Evolutionary conservation across 164 flowering plant genomes (phyloP).

Genomic region (Umbellularia californica): DNA sequence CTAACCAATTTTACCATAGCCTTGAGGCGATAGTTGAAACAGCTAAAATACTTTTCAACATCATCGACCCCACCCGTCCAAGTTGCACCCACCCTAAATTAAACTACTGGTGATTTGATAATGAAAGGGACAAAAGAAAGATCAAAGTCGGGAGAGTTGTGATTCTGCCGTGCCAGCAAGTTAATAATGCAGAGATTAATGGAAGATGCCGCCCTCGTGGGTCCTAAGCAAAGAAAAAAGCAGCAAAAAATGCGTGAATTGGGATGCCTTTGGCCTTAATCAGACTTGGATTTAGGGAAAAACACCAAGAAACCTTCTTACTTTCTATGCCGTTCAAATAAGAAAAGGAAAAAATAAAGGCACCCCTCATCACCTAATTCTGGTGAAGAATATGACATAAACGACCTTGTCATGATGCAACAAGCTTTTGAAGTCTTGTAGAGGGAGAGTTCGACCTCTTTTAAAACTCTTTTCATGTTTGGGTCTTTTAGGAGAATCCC

Average conservation of each 20-base stretch:
- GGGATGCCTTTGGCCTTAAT: neutral
- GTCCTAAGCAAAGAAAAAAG: constrained; percentile 34
- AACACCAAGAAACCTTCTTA: neutral
- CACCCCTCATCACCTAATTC: neutral
- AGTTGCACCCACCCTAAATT: too few relatives aligned
- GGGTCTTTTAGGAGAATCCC: too few relatives aligned
- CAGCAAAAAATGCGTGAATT: too few relatives aligned
- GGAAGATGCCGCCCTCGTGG: constrained; percentile 23
- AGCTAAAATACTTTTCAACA: too few relatives aligned
- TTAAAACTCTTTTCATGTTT: neutral
- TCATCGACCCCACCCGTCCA: too few relatives aligned
- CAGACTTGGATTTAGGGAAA: too few relatives aligned
- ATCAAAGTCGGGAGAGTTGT: neutral
- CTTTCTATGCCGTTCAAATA: neutral
- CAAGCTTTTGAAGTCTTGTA: neutral
- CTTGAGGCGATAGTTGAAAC: too few relatives aligned
- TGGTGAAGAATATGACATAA: neutral
- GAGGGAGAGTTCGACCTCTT: neutral
- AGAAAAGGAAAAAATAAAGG: neutral
- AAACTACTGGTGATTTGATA: too few relatives aligned
- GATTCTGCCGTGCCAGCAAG: constrained; percentile 22
- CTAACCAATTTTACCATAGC: too few relatives aligned
- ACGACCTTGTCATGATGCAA: neutral
- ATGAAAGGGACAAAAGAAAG: too few relatives aligned
- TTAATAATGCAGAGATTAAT: constrained; percentile 4